Conservation (phyloP, 371 early-diverging fungal species). For the Nematocida sp. region DNA sequence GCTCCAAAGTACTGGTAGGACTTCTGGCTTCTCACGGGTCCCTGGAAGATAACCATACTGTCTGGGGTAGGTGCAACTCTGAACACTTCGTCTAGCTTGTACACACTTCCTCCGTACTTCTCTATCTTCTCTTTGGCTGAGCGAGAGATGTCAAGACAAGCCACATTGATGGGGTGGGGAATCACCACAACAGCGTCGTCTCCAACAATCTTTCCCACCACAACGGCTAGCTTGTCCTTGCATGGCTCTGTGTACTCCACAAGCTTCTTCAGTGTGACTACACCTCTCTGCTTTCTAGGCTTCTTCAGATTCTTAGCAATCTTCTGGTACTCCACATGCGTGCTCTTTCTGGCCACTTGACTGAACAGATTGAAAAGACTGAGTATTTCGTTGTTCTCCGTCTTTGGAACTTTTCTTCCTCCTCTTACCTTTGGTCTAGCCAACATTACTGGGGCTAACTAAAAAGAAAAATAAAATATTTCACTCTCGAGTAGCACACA, state of each 20-base stretch:
- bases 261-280: conserved; percentile 48
- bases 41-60: conserved; percentile 57
- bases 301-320: conserved; percentile 33
- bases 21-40: conserved; percentile 57
- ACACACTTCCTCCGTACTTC: conserved; percentile 59
- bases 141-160: conserved; percentile 59
- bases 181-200: conserved; percentile 61
- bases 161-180: conserved; percentile 58
- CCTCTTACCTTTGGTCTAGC: conserved; percentile 37
- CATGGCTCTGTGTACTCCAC: conserved; percentile 42
- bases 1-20: conserved; percentile 64
- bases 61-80: conserved; percentile 54
- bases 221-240: conserved; percentile 58
- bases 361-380: conserved; percentile 33
- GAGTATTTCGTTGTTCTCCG: conserved; percentile 31
- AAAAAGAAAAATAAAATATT: conserved; percentile 37
- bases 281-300: conserved; percentile 34
- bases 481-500: background rate
- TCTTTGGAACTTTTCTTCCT: conserved; percentile 46
- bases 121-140: conserved; percentile 61
- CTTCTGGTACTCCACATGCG: conserved; percentile 38
- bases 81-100: conserved; percentile 64
- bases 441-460: conserved; percentile 29
- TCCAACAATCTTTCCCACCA: conserved; percentile 64
- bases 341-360: conserved; percentile 31